A percentile compares a stretch with the other conserved stretches of the same genome.
phyloP scores from a whole-genome alignment of 495 filamentous ascomycete genomes.

The Monascus purpureus region DNA sequence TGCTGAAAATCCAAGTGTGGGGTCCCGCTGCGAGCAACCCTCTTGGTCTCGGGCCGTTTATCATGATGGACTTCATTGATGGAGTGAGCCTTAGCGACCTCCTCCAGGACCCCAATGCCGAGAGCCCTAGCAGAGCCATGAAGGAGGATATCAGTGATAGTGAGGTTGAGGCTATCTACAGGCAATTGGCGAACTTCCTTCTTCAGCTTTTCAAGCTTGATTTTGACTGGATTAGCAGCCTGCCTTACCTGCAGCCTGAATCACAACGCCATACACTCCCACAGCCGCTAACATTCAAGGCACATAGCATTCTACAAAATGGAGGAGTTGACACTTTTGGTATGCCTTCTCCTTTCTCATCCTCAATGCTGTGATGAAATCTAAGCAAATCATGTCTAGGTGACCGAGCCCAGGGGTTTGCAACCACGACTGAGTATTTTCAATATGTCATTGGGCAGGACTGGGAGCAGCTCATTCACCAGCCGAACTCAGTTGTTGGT shows the following conservation, averaged over 20 bases:
- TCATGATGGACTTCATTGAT: constrained; percentile 32
- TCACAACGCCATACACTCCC: not conserved
- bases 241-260: constrained; percentile 3
- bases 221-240: constrained; percentile 7
- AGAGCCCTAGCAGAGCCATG: constrained; percentile 8
- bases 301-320: constrained; percentile 11
- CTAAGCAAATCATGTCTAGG: constrained; percentile 3
- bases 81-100: constrained; percentile 16
- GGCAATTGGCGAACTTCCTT: constrained; percentile 6
- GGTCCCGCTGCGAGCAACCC: constrained; percentile 20
- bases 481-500: constrained; percentile 11
- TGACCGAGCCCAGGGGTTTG: constrained; percentile 10
- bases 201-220: constrained; percentile 7
- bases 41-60: constrained; percentile 26
- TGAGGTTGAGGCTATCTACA: constrained; percentile 5
- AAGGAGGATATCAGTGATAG: constrained; percentile 3
- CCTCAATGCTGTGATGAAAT: not conserved
- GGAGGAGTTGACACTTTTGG: constrained; percentile 17
- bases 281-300: constrained; percentile 15
- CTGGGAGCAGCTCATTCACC: constrained; percentile 10
- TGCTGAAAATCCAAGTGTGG: constrained; percentile 25
- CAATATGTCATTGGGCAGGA: constrained; percentile 11
- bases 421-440: constrained; percentile 12
- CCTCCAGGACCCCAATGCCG: constrained; percentile 8
- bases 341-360: constrained; percentile 3